Evolutionary conservation across 2,329 filamentous ascomycete species (phyloP).

Genomic region (Exutisphaerella laricina): DNA sequence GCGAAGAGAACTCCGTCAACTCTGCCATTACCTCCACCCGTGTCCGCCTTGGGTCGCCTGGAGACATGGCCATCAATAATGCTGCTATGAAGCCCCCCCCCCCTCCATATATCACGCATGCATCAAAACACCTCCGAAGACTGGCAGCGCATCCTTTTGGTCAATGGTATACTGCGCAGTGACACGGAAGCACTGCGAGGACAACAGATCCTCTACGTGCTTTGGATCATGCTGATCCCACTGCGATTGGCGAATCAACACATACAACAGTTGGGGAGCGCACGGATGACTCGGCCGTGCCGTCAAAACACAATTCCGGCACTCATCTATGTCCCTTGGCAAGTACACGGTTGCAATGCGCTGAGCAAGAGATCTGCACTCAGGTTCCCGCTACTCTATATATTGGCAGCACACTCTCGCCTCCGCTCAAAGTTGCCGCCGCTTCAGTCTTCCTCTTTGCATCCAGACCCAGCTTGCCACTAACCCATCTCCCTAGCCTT

Average conservation of each 20-base stretch:
- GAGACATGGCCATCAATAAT: constrained; percentile 60
- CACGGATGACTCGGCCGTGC: no score
- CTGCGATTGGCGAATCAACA: background rate
- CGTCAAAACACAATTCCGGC: no score
- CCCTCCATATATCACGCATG: constrained; percentile 37
- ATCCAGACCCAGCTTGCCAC: constrained; percentile 26
- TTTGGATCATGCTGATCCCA: constrained; percentile 1
- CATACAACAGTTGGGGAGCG: no score
- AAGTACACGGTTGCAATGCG: no score
- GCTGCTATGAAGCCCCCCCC: constrained; percentile 52
- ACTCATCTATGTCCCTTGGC: no score
- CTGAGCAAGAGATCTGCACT: no score
- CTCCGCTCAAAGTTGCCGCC: no score
- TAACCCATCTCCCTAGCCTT: constrained; percentile 52
- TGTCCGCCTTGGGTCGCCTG: constrained; percentile 48
- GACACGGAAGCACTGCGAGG: constrained; percentile 2
- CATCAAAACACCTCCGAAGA: constrained; percentile 45
- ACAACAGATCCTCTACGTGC: constrained; percentile 1
- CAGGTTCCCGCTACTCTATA: no score
- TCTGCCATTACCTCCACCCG: constrained; percentile 35
- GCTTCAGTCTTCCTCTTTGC: no score
- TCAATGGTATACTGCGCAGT: constrained; percentile 37
- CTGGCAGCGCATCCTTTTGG: constrained; percentile 47
- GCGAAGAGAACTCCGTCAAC: constrained; percentile 26
- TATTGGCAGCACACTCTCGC: no score